These are phyloP conservation scores for Nymphaea thermarum DNA, from an alignment of 164 flowering plant species.

Conservation along the genomic window DNA sequence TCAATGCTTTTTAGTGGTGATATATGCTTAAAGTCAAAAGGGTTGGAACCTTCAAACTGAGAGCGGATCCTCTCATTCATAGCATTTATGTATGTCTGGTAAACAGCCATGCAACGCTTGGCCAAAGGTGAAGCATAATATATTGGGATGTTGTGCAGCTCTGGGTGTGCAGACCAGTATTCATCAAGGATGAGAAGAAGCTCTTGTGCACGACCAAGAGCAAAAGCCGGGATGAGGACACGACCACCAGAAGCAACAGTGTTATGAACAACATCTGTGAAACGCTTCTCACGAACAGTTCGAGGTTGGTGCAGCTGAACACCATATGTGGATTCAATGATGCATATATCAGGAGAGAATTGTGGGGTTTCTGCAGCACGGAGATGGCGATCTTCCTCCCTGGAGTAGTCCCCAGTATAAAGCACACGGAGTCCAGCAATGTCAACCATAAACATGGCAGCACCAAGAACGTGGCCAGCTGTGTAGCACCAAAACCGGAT, in stretches of 20 bases:
- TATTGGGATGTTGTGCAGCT: constrained; percentile 80
- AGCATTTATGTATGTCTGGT: constrained; percentile 84
- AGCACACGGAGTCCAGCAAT: constrained; percentile 95
- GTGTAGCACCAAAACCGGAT: constrained; percentile 98
- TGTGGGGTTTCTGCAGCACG: constrained; percentile 93
- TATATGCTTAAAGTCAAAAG: constrained; percentile 86
- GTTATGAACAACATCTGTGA: constrained; percentile 82
- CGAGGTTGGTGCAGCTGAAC: constrained; percentile 96
- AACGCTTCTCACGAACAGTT: constrained; percentile 67
- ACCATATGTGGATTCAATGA: constrained; percentile 91
- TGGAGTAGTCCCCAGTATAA: constrained; percentile 95
- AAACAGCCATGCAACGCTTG: constrained; percentile 84
- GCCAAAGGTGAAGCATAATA: constrained; percentile 99
- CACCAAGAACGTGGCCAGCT: constrained; percentile 98
- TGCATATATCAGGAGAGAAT: constrained; percentile 90
- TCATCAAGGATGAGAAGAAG: constrained; percentile 91
- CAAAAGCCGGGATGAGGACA: constrained; percentile 90
- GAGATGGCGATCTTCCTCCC: constrained; percentile 95
- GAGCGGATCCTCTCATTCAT: constrained; percentile 90
- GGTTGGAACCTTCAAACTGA: constrained; percentile 74
- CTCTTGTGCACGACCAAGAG: constrained; percentile 98
- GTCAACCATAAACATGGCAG: constrained; percentile 99
- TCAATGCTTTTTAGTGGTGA: constrained; percentile 74
- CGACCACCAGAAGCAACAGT: constrained; percentile 91
- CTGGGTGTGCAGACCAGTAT: constrained; percentile 90